Evolutionary conservation across 2,329 filamentous ascomycete species (phyloP).

Genomic region (Hypoxylon sp.): DNA sequence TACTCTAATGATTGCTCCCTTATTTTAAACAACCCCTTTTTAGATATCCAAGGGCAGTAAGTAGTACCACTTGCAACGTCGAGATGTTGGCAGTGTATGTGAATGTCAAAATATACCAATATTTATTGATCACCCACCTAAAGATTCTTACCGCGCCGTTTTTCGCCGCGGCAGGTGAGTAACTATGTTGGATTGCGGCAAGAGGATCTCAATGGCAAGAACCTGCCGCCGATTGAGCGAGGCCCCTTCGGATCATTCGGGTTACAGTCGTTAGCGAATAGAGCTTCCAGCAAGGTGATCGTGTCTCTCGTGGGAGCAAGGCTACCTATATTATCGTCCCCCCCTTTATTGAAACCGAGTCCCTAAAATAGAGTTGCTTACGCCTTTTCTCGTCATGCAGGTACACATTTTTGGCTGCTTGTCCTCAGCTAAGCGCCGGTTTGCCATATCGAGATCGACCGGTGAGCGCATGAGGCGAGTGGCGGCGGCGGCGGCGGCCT

Average conservation of each 20-base stretch:
- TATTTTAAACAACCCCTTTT: conserved; percentile 1
- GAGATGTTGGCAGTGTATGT: conserved; percentile 19
- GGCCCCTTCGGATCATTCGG: background rate
- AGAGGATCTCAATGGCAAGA: background rate
- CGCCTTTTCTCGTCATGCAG: background rate
- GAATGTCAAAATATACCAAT: conserved; percentile 33
- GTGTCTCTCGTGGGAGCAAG: background rate
- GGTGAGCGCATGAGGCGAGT: background rate
- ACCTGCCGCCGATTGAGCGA: too few species aligned
- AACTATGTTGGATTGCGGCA: background rate
- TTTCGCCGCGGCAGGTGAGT: background rate
- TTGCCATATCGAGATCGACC: background rate
- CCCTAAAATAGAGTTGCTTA: background rate
- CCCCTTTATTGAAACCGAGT: background rate
- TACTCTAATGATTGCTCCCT: conserved; percentile 24
- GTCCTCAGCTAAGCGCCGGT: too few species aligned
- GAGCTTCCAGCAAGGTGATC: background rate
- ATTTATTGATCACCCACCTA: conserved; percentile 1
- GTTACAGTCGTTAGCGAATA: background rate
- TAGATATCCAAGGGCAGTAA: conserved; percentile 41
- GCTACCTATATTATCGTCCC: background rate
- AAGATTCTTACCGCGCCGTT: background rate
- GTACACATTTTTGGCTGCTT: too few species aligned
- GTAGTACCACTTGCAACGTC: conserved; percentile 13
- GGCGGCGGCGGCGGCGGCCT: background rate